phyloP scores from a whole-genome alignment of 345 rosid species.

The Bruguiera sexangula region DNA sequence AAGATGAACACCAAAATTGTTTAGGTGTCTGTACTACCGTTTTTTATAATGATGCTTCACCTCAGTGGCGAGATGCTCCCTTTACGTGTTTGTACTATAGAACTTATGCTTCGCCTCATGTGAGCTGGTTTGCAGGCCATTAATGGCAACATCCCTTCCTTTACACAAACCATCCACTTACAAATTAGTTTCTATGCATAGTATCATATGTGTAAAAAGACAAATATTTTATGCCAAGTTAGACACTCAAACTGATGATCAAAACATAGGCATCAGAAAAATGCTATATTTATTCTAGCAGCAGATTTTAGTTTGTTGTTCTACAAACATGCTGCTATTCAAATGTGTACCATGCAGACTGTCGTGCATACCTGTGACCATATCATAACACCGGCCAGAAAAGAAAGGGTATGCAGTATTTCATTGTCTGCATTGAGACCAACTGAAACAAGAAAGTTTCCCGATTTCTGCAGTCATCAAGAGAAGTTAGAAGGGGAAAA shows the following conservation, averaged over 20 bases:
- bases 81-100: no score
- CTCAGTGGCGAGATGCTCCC: no score
- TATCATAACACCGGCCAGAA: slow-evolving; percentile 83
- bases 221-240: no score
- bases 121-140: not conserved
- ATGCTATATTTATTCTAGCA: no score
- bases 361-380: slow-evolving; percentile 80
- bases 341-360: no score
- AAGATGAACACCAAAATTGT: not conserved
- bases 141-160: not conserved
- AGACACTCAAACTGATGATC: no score
- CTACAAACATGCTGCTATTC: no score
- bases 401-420: slow-evolving; percentile 82
- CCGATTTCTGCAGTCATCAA: slow-evolving; percentile 57
- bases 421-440: slow-evolving; percentile 84
- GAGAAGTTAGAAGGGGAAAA: slow-evolving; percentile 15
- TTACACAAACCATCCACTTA: not conserved
- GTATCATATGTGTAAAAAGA: no score
- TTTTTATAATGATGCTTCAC: not conserved
- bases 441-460: slow-evolving; percentile 50
- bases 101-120: no score
- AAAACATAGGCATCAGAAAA: no score
- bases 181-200: no score
- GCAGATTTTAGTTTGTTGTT: no score
- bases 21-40: not conserved